phyloP scores from a whole-genome alignment of 192 early-diverging fungal genomes.

The Coemansia sp. region DNA sequence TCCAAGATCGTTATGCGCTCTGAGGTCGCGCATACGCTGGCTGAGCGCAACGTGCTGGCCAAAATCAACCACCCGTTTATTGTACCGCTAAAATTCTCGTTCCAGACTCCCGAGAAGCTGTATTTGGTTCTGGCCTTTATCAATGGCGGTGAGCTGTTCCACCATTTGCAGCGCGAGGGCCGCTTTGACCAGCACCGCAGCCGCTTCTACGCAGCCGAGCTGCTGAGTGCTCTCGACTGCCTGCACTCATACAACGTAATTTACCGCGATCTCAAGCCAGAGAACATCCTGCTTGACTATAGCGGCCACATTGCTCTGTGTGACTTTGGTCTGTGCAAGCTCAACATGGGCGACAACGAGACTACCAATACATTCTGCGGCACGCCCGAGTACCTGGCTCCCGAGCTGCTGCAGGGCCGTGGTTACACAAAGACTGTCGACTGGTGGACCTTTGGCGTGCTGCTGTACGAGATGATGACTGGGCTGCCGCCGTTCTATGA shows the following conservation, averaged over 20 bases:
- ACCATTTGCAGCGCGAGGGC: conserved; percentile 86
- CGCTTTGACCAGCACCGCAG: conserved; percentile 84
- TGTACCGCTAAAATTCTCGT: conserved; percentile 89
- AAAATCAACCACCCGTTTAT: conserved; percentile 92
- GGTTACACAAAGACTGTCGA: conserved; percentile 93
- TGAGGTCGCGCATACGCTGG: conserved; percentile 91
- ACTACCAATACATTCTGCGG: conserved; percentile 96
- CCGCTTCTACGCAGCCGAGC: conserved; percentile 92
- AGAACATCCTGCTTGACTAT: conserved; percentile 93
- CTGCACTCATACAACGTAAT: conserved; percentile 90
- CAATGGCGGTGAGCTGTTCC: conserved; percentile 97
- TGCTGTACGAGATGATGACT: conserved; percentile 88
- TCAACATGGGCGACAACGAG: conserved; percentile 91
- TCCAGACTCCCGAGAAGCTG: conserved; percentile 92
- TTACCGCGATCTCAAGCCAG: conserved; percentile 91
- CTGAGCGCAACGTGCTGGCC: conserved; percentile 87
- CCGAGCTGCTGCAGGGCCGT: conserved; percentile 80
- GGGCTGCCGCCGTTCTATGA: conserved; percentile 92
- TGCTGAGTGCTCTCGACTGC: conserved; percentile 87
- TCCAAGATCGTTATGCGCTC: conserved; percentile 88
- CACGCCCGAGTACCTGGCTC: conserved; percentile 97
- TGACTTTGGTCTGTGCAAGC: conserved; percentile 93
- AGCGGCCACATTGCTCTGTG: conserved; percentile 91
- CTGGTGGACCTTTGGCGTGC: conserved; percentile 95
- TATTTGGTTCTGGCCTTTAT: conserved; percentile 95